Conservation (phyloP, 208 protist genomes). For the Herpetomonas muscarum region DNA sequence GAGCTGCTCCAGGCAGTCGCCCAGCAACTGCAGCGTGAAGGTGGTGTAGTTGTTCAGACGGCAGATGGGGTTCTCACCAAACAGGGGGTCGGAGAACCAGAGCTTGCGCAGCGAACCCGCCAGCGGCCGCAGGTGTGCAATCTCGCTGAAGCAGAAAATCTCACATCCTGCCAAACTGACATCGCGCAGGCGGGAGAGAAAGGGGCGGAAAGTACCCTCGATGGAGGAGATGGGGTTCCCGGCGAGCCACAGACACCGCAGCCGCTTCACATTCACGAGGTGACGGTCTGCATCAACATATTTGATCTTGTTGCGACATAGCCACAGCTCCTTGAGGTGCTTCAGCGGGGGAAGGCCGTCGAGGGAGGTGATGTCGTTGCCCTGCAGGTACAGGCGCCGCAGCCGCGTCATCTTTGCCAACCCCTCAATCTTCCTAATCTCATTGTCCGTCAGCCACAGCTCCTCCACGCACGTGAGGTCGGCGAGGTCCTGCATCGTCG, state of each 20-base stretch:
- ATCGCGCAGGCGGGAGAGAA: conserved; percentile 63
- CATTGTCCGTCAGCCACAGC: conserved; percentile 89
- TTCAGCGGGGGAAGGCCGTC: conserved; percentile 63
- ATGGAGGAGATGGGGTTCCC: conserved; percentile 71
- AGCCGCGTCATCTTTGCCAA: conserved; percentile 68
- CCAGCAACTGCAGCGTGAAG: conserved; percentile 75
- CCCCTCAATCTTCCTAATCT: conserved; percentile 70
- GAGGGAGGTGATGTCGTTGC: conserved; percentile 81
- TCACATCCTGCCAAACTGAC: conserved; percentile 89
- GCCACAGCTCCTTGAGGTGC: conserved; percentile 76
- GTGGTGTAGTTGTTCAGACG: conserved; percentile 93
- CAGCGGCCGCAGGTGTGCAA: conserved; percentile 73
- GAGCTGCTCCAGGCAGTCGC: conserved; percentile 59
- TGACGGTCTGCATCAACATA: conserved; percentile 20
- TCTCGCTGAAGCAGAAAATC: conserved; percentile 82
- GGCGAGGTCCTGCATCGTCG: conserved; percentile 66
- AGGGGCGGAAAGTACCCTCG: conserved; percentile 37
- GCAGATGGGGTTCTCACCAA: conserved; percentile 90
- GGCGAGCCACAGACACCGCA: conserved; percentile 74
- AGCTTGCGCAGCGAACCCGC: conserved; percentile 55
- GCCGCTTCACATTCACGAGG: conserved; percentile 49
- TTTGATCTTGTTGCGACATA: conserved; percentile 66
- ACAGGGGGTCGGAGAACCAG: conserved; percentile 88
- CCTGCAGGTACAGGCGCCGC: conserved; percentile 73
- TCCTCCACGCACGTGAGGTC: conserved; percentile 70